phyloP scores from a whole-genome alignment of 1,139 yeast genomes.

The Hyphopichia khmerensis region DNA sequence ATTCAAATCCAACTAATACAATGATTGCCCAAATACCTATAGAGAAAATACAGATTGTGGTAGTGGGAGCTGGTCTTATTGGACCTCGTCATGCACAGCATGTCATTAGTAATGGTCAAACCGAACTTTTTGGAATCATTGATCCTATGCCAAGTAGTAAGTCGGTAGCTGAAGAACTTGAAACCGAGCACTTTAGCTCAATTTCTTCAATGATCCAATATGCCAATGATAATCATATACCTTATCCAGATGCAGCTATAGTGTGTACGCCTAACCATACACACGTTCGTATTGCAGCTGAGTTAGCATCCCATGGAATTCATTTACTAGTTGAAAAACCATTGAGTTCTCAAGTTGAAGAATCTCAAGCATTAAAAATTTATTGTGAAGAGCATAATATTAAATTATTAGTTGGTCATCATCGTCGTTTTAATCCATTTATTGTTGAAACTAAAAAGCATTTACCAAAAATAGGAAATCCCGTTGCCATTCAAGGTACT shows the following conservation, averaged over 20 bases:
- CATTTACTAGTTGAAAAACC: constrained; percentile 41
- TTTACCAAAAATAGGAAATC: constrained; percentile 26
- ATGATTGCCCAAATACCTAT: background rate
- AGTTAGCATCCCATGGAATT: constrained; percentile 33
- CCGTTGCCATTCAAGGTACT: constrained; percentile 40
- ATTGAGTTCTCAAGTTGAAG: constrained; percentile 28
- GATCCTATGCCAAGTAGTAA: constrained; percentile 30
- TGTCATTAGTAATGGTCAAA: constrained; percentile 18
- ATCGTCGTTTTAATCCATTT: constrained; percentile 39
- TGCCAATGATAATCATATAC: constrained; percentile 11
- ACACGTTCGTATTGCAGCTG: constrained; percentile 31
- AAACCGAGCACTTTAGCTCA: constrained; percentile 25
- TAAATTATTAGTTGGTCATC: constrained; percentile 38
- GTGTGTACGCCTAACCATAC: constrained; percentile 44
- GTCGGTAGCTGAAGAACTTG: constrained; percentile 23
- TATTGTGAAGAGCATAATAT: constrained; percentile 21
- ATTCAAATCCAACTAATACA: background rate
- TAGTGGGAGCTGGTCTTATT: constrained; percentile 31
- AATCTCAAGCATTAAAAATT: constrained; percentile 30
- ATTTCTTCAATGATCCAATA: constrained; percentile 11
- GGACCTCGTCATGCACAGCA: constrained; percentile 32
- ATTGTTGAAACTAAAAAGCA: constrained; percentile 34
- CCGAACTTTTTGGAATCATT: constrained; percentile 33
- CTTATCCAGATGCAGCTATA: constrained; percentile 36
- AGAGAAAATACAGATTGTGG: constrained; percentile 10